A percentile compares a stretch with the other conserved stretches of the same genome.
Conservation (phyloP, 2,329 filamentous ascomycete species). For the Sclerotinia subarctica region DNA sequence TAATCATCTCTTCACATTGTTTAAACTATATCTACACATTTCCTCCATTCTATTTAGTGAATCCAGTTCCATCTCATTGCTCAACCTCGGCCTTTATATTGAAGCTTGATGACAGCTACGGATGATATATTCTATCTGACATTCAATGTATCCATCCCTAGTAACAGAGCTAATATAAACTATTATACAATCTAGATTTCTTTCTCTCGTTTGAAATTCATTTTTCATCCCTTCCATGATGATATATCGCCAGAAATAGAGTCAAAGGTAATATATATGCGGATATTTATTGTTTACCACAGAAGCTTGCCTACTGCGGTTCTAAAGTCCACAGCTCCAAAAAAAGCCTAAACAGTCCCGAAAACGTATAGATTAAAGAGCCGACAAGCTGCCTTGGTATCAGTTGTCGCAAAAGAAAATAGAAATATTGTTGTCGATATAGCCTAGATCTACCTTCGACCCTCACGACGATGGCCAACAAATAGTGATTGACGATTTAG, state of each 20-base stretch:
- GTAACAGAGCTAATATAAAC: not conserved
- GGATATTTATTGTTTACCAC: not conserved
- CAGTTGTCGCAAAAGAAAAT: too few species aligned
- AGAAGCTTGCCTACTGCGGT: not conserved
- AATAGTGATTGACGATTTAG: not conserved
- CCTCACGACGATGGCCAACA: not conserved
- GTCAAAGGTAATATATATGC: too few species aligned
- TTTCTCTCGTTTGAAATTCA: not conserved
- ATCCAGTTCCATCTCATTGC: too few species aligned
- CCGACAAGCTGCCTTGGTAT: too few species aligned
- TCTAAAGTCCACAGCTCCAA: not conserved
- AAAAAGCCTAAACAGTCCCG: not conserved
- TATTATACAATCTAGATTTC: too few species aligned
- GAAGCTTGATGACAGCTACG: not conserved
- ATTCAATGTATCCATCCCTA: not conserved
- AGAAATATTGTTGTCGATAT: not conserved
- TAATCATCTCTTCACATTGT: too few species aligned
- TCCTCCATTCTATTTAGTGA: not conserved
- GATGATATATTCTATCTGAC: not conserved
- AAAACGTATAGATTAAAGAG: too few species aligned
- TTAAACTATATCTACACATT: not conserved
- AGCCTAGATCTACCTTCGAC: not conserved
- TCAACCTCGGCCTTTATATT: too few species aligned
- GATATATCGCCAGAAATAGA: not conserved
- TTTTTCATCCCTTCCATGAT: not conserved